phyloP scores from a whole-genome alignment of 2,329 filamentous ascomycete species.

The Periconia macrospinosa region DNA sequence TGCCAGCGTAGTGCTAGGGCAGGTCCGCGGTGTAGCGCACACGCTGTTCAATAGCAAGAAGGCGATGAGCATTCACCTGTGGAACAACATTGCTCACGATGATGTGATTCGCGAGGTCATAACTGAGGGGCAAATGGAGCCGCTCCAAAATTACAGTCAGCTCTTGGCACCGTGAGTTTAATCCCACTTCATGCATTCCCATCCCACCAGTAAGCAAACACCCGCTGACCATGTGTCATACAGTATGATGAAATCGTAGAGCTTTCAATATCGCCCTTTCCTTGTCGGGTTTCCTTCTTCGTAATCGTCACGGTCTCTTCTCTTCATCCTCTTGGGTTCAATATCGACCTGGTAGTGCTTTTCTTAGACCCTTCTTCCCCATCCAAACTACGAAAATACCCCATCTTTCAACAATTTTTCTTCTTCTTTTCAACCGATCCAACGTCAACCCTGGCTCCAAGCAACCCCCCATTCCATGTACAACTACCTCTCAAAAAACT shows the following conservation, averaged over 20 bases:
- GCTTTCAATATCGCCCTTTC: too few species aligned
- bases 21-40: conserved; percentile 78
- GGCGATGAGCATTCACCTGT: conserved; percentile 44
- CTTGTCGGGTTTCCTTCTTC: neutral
- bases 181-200: neutral
- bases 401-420: too few species aligned
- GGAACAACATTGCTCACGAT: conserved; percentile 38
- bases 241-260: conserved; percentile 35
- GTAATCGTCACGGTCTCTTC: neutral
- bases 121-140: conserved; percentile 34
- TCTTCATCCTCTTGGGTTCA: neutral
- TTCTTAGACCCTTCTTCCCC: too few species aligned
- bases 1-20: conserved; percentile 67
- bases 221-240: neutral
- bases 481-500: too few species aligned
- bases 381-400: too few species aligned
- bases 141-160: conserved; percentile 38
- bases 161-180: conserved; percentile 39
- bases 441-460: too few species aligned
- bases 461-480: too few species aligned
- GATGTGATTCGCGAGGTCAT: conserved; percentile 39
- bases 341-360: too few species aligned
- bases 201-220: neutral
- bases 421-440: too few species aligned
- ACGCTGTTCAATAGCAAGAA: conserved; percentile 61